phyloP scores from a whole-genome alignment of 768 basidiomycete genomes.

The Suillus clintonianus region DNA sequence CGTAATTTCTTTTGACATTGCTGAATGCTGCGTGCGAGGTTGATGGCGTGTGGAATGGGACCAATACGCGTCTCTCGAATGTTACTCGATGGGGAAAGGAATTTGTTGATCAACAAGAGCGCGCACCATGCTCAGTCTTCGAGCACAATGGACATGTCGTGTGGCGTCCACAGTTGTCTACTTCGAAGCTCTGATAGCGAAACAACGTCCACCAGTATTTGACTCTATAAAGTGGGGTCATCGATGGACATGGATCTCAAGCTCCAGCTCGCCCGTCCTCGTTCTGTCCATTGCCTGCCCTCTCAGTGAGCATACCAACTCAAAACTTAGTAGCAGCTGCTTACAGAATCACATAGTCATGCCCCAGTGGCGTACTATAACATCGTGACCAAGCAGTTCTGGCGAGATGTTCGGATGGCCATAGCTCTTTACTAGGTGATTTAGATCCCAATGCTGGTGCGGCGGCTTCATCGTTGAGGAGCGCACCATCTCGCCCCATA shows the following conservation, averaged over 20 bases:
- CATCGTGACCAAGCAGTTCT: slow-evolving; percentile 31
- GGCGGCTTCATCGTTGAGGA: slow-evolving; percentile 25
- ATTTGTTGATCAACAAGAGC: neutral
- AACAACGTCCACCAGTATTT: neutral
- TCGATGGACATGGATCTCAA: neutral
- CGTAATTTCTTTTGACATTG: too few species aligned
- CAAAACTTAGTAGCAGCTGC: too few species aligned
- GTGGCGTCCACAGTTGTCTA: neutral
- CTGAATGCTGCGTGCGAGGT: too few species aligned
- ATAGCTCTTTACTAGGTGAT: slow-evolving; percentile 28
- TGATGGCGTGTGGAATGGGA: too few species aligned
- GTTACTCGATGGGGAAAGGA: neutral
- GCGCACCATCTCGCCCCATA: slow-evolving; percentile 11
- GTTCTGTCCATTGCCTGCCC: neutral
- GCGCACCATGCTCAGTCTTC: neutral
- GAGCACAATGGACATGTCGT: neutral
- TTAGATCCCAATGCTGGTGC: slow-evolving; percentile 28
- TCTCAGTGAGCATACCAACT: slow-evolving; percentile 3
- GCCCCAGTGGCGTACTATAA: too few species aligned
- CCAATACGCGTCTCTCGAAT: neutral
- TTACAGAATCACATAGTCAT: too few species aligned
- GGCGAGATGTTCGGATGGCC: slow-evolving; percentile 18
- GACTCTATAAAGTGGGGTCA: neutral
- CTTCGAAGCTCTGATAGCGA: neutral
- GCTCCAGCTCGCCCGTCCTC: neutral